phyloP scores from a whole-genome alignment of 177 flowering plant genomes.

The Telopea speciosissima region DNA sequence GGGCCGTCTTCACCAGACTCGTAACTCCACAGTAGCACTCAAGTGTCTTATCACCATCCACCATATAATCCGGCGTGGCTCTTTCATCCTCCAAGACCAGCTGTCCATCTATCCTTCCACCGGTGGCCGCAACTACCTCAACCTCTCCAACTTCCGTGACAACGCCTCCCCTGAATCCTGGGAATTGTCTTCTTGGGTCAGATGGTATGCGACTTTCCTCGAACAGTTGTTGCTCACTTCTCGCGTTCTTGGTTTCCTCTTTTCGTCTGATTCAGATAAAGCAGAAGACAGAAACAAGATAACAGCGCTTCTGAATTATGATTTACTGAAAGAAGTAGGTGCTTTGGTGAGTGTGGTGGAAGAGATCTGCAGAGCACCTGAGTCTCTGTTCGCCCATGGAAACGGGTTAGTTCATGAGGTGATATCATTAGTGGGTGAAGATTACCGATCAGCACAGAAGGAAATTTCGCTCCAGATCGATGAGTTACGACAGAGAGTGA shows the following conservation, averaged over 20 bases:
- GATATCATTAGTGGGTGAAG: slow-evolving; percentile 35
- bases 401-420: slow-evolving; percentile 35
- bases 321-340: slow-evolving; percentile 41
- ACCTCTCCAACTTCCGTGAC: slow-evolving; percentile 71
- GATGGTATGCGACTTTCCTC: slow-evolving; percentile 59
- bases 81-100: slow-evolving; percentile 83
- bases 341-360: slow-evolving; percentile 41
- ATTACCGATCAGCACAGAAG: slow-evolving; percentile 33
- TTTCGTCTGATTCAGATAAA: slow-evolving; percentile 25
- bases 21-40: slow-evolving; percentile 53
- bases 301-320: slow-evolving; percentile 29
- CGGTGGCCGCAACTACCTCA: slow-evolving; percentile 74
- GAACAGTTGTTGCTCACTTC: slow-evolving; percentile 49
- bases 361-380: slow-evolving; percentile 44
- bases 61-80: slow-evolving; percentile 43
- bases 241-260: slow-evolving; percentile 39
- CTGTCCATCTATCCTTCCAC: slow-evolving; percentile 57
- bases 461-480: slow-evolving; percentile 42
- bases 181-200: slow-evolving; percentile 60
- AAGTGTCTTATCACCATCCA: slow-evolving; percentile 63
- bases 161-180: slow-evolving; percentile 36
- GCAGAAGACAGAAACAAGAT: slow-evolving; percentile 29
- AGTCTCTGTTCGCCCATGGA: slow-evolving; percentile 17
- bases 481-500: slow-evolving; percentile 51
- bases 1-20: slow-evolving; percentile 69